phyloP scores from a whole-genome alignment of 2,329 filamentous ascomycete species.

The Neonectria coccinea region DNA sequence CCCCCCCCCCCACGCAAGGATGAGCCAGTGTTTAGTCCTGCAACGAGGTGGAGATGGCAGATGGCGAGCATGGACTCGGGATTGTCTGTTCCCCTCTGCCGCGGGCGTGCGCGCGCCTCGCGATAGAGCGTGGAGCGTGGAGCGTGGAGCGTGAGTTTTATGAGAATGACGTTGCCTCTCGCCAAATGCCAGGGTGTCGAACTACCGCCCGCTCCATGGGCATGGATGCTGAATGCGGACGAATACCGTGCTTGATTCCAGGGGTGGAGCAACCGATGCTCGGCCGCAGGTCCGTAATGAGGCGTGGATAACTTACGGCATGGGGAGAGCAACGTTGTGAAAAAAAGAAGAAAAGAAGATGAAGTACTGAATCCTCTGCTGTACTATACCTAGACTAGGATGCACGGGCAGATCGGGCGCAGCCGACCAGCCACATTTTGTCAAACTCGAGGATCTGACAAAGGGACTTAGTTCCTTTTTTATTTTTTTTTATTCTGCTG shows the following conservation, averaged over 20 bases:
- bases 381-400: neutral
- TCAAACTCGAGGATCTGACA: neutral
- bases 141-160: constrained; percentile 2
- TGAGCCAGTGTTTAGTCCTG: constrained; percentile 10
- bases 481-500: constrained; percentile 16
- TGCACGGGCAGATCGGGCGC: neutral
- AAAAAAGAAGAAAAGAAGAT: neutral
- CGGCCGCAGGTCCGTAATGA: too few species aligned
- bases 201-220: neutral
- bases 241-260: neutral
- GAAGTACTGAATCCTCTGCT: neutral
- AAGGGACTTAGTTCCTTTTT: neutral
- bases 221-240: neutral
- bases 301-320: neutral
- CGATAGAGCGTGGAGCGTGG: neutral
- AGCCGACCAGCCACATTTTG: neutral
- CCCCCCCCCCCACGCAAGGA: too few species aligned
- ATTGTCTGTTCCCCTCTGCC: constrained; percentile 10
- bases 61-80: constrained; percentile 10
- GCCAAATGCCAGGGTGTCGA: neutral
- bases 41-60: constrained; percentile 13
- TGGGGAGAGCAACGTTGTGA: too few species aligned
- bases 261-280: neutral
- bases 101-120: neutral
- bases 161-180: constrained; percentile 9